Conservation (phyloP, 768 basidiomycete genomes). For the Termitomyces sp. region DNA sequence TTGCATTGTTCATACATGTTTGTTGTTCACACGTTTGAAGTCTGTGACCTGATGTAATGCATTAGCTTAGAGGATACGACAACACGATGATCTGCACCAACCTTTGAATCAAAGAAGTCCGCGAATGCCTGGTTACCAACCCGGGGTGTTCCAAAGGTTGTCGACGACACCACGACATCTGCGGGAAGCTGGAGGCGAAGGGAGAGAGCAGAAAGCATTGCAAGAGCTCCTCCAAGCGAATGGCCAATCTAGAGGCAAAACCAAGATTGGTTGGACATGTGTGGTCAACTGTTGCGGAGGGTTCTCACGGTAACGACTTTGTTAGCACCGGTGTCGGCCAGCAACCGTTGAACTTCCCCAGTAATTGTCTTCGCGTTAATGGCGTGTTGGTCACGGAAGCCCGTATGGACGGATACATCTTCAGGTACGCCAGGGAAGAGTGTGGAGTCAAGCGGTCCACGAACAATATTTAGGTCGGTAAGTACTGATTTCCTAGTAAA, state of each 20-base stretch:
- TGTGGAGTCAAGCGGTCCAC: conserved; percentile 34
- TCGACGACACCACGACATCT: conserved; percentile 28
- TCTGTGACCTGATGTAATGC: conserved; percentile 20
- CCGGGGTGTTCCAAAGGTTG: conserved; percentile 39
- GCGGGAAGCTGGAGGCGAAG: conserved; percentile 32
- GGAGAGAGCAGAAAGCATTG: conserved; percentile 32
- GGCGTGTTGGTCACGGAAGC: conserved; percentile 49
- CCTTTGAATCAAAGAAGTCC: conserved; percentile 33
- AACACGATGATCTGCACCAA: conserved; percentile 14
- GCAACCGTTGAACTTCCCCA: conserved; percentile 37
- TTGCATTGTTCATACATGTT: conserved; percentile 17
- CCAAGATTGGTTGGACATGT: background rate
- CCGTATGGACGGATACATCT: conserved; percentile 44
- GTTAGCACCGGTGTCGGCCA: conserved; percentile 28
- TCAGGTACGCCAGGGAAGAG: conserved; percentile 50
- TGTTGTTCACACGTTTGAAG: conserved; percentile 27
- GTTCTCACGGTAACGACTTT: conserved; percentile 16
- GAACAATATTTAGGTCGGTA: conserved; percentile 43
- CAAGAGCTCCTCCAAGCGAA: conserved; percentile 33
- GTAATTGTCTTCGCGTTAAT: conserved; percentile 35
- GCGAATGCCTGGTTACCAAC: conserved; percentile 40
- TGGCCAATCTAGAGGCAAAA: conserved; percentile 29
- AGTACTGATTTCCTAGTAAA: conserved; percentile 39
- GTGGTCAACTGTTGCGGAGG: background rate
- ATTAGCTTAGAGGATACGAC: background rate